Percentiles rank a stretch among this genome's conserved stretches.
Evolutionary conservation across 202 grass and related monocot genomes (phyloP).

Genomic region (Digitaria exilis): DNA sequence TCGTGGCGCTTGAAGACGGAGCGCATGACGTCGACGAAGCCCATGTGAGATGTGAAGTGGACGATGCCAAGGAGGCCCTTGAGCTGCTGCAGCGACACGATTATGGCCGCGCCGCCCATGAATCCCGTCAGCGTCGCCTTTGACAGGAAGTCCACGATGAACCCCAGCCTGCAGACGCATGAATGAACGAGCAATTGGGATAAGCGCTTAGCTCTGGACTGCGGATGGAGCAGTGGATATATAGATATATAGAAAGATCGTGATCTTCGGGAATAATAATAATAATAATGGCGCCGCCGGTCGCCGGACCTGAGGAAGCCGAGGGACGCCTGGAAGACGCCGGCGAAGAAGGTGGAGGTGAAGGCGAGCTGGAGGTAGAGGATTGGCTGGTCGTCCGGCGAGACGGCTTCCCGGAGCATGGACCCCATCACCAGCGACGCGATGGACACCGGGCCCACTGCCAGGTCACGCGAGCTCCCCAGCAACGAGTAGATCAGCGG

Average conservation of each 20-base stretch:
- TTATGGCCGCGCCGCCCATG: constrained; percentile 97
- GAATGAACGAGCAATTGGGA: background rate
- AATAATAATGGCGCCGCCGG: too few species aligned
- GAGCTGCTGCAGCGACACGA: constrained; percentile 98
- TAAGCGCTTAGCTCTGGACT: too few species aligned
- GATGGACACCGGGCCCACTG: constrained; percentile 91
- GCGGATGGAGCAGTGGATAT: too few species aligned
- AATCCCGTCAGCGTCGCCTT: constrained; percentile 90
- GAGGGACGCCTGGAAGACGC: constrained; percentile 87
- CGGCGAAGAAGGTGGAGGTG: constrained; percentile 95
- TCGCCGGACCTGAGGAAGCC: constrained; percentile 91
- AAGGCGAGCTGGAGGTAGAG: constrained; percentile 95
- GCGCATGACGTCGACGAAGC: constrained; percentile 85
- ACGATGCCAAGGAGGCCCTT: constrained; percentile 92
- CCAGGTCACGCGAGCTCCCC: constrained; percentile 89
- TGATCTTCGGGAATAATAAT: too few species aligned
- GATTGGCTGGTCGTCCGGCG: constrained; percentile 76
- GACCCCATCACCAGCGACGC: constrained; percentile 98
- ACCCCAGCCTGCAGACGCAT: constrained; percentile 52
- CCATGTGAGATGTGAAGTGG: constrained; percentile 96
- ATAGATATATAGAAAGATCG: too few species aligned
- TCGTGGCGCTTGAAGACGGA: constrained; percentile 70
- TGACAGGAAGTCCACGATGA: constrained; percentile 96
- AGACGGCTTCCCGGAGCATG: constrained; percentile 84
- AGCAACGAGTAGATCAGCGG: constrained; percentile 92